Evolutionary conservation across 441 rosid genomes (phyloP), one percentile per base, ranked within the genome.

Genomic region (Lagerstroemia fauriei): DNA sequence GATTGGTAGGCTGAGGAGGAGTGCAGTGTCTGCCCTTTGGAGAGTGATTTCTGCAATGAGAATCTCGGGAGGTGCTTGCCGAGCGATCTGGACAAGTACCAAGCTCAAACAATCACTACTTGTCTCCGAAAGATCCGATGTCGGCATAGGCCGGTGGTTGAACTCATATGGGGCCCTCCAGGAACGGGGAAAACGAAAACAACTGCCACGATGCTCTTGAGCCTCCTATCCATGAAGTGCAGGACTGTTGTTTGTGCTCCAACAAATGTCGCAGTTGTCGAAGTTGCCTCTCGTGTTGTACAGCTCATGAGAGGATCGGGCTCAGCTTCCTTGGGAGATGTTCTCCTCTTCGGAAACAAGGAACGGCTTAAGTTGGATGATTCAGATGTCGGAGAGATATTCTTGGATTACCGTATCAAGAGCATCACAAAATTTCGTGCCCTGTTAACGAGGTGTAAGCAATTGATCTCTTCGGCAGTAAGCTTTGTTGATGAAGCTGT

Each of bases 111-210:
- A 31, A 56, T 80, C 24, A 38, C 17, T 9, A 25, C 80, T 27
- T 79, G 76, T 47, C 75, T 84, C 11, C 31, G 17, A 12, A 75
- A 53, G 70, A 69, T 59, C 9, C 17, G 20, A 2, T 75, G 80
- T 76, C 17, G 44, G 56, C 83, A 84, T 66, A 70, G 47, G 50
- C 65, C 73, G 1, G 51, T 29, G 50, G 89, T 90, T 73, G 82
- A 90, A 81, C 91, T 91, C 20, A 86, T 91, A 27, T 90, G 93
- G 94, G 95, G 95, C 10, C 95, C 95, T 0, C 95, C 95, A 0
- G 95, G 95, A 32, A 92, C 94, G 0, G 94, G 94, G 77, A 92
- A 92, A 84, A 91, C 95, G 0, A 89, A 85, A 68, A 90, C 89
- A 5, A 77, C 88, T 6, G 75, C 90, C 46, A 44, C 73, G 0